Percentiles rank a stretch among this genome's conserved stretches.
These are phyloP conservation scores for Solanum pinnatisectum DNA, from an alignment of 257 asterid genomes.

Conservation along the genomic window DNA sequence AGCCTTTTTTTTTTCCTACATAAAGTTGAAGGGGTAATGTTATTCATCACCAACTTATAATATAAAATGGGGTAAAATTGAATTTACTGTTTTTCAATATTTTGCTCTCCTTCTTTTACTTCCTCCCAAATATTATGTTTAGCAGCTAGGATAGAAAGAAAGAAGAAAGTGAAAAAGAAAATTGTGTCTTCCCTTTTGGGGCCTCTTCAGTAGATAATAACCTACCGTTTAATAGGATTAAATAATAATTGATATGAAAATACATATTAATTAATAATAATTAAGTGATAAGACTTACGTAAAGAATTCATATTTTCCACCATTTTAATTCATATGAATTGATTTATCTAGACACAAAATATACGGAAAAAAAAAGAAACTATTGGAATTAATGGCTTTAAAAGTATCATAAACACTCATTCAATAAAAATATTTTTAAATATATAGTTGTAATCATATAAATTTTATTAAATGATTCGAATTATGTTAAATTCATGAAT, in stretches of 20 bases:
- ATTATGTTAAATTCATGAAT: no score
- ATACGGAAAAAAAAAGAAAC: no score
- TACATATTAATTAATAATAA: no score
- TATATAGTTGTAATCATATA: no score
- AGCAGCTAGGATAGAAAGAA: not conserved
- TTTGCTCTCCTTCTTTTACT: not conserved
- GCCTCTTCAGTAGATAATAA: not conserved
- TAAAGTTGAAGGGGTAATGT: not conserved
- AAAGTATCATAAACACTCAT: not conserved
- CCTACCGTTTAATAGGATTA: not conserved
- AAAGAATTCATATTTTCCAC: not conserved
- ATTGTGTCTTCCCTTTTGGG: not conserved
- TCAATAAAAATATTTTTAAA: not conserved
- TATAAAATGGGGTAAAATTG: not conserved
- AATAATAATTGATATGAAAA: not conserved
- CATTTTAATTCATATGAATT: not conserved
- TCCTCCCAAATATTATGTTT: not conserved
- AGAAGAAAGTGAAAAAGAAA: not conserved
- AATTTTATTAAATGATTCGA: no score
- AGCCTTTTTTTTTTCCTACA: not conserved
- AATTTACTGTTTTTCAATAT: not conserved
- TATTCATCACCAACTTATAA: not conserved
- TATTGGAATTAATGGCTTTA: no score
- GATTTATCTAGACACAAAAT: not conserved
- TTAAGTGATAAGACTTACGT: no score